These are phyloP conservation scores for Dictyostelium citrinum DNA, from an alignment of 78 protist genomes.

Conservation along the genomic window DNA sequence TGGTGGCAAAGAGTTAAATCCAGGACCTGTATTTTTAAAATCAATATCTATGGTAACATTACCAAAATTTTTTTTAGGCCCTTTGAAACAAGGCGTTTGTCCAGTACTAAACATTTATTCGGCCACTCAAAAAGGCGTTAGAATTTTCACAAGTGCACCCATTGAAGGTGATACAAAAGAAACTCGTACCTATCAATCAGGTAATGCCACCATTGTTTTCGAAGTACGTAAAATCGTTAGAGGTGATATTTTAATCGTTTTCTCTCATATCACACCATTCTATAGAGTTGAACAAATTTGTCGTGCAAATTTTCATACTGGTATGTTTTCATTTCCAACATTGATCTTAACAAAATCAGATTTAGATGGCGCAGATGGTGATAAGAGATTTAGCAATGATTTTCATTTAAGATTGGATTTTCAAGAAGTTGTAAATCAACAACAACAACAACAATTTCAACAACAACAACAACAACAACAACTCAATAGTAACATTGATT, in stretches of 20 bases:
- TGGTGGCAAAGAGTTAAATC: slow-evolving; percentile 10
- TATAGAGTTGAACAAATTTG: slow-evolving; percentile 67
- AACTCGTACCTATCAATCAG: slow-evolving; percentile 45
- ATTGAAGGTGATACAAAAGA: slow-evolving; percentile 73
- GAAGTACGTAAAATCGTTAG: slow-evolving; percentile 64
- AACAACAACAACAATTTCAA: background rate
- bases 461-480: too few species aligned
- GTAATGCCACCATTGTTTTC: slow-evolving; percentile 46
- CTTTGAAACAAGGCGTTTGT: slow-evolving; percentile 65
- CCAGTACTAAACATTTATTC: slow-evolving; percentile 73
- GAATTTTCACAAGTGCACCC: slow-evolving; percentile 65
- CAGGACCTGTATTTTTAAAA: slow-evolving; percentile 34
- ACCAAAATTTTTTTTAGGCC: slow-evolving; percentile 67
- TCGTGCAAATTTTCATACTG: slow-evolving; percentile 65
- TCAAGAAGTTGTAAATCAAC: slow-evolving; percentile 7
- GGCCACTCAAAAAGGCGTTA: slow-evolving; percentile 60
- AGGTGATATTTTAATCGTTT: slow-evolving; percentile 60
- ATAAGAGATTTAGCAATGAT: slow-evolving; percentile 52
- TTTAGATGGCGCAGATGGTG: slow-evolving; percentile 69
- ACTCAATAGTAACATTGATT: background rate
- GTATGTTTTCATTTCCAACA: slow-evolving; percentile 49
- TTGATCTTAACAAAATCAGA: slow-evolving; percentile 37
- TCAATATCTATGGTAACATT: slow-evolving; percentile 62
- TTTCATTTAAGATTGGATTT: slow-evolving; percentile 55
- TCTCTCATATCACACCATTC: slow-evolving; percentile 69